A percentile compares a stretch with the other conserved stretches of the same genome.
phyloP scores from a whole-genome alignment of 208 protist genomes.

The Histomonas meleagridis region DNA sequence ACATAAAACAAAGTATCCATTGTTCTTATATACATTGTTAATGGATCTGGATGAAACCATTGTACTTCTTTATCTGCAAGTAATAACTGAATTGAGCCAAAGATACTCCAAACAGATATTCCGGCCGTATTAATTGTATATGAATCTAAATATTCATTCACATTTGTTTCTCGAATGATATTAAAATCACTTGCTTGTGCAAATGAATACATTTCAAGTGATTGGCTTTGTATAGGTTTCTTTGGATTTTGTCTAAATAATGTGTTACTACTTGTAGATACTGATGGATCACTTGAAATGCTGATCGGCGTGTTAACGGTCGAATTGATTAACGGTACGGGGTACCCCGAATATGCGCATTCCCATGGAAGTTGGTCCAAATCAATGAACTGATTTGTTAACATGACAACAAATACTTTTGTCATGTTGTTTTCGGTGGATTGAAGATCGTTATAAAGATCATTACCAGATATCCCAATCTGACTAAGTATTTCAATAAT shows the following conservation, averaged over 20 bases:
- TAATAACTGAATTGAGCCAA: neutral
- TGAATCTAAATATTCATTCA: too few species aligned
- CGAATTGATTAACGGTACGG: neutral
- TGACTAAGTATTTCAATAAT: neutral
- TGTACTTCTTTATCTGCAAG: neutral
- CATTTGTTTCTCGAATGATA: too few species aligned
- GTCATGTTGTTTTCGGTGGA: neutral
- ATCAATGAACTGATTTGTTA: neutral
- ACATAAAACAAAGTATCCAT: neutral
- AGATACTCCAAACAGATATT: neutral
- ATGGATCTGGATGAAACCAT: constrained; percentile 19
- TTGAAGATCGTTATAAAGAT: neutral
- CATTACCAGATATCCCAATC: neutral
- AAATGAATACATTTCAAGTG: neutral
- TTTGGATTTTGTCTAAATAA: neutral
- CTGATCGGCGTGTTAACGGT: neutral
- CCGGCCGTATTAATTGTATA: neutral
- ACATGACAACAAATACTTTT: constrained; percentile 18
- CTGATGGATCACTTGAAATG: neutral
- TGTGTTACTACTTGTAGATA: neutral
- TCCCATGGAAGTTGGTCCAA: neutral
- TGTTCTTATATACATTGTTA: neutral
- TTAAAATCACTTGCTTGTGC: neutral
- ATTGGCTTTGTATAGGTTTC: neutral
- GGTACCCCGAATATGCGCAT: too few species aligned